phyloP scores from a whole-genome alignment of 2,329 filamentous ascomycete species.

The Epicoccum sorghinum region DNA sequence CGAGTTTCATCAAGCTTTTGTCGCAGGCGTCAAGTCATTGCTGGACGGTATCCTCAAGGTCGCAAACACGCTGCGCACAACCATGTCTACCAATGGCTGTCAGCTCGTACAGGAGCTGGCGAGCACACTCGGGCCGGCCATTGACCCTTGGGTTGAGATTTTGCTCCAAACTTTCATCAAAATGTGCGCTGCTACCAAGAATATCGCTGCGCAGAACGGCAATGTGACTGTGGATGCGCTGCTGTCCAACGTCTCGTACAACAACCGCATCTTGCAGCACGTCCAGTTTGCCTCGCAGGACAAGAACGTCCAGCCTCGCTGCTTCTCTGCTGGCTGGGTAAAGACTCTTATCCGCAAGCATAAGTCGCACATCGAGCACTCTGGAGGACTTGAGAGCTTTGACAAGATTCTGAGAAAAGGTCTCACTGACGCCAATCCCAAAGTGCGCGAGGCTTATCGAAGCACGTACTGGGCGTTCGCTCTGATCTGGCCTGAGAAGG shows the following conservation, averaged over 20 bases:
- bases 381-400: constrained; percentile 79
- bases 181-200: constrained; percentile 87
- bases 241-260: constrained; percentile 80
- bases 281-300: constrained; percentile 82
- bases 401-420: constrained; percentile 91
- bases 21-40: constrained; percentile 72
- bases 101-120: constrained; percentile 85
- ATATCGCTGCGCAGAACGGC: constrained; percentile 85
- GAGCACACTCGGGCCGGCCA: constrained; percentile 72
- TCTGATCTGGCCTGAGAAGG: constrained; percentile 76
- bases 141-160: constrained; percentile 89
- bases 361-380: constrained; percentile 82
- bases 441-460: constrained; percentile 84
- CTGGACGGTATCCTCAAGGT: constrained; percentile 90
- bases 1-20: constrained; percentile 75
- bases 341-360: constrained; percentile 82
- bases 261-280: constrained; percentile 81
- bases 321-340: constrained; percentile 81
- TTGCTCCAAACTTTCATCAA: constrained; percentile 90
- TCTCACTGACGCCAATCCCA: constrained; percentile 86
- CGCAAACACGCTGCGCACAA: constrained; percentile 82
- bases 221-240: constrained; percentile 82
- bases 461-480: constrained; percentile 86
- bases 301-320: constrained; percentile 88
- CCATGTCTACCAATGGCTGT: constrained; percentile 85